Evolutionary conservation across 1,139 yeast genomes (phyloP), one percentile per base, ranked within the genome.

Genomic region (Blastobotrys proliferans): DNA sequence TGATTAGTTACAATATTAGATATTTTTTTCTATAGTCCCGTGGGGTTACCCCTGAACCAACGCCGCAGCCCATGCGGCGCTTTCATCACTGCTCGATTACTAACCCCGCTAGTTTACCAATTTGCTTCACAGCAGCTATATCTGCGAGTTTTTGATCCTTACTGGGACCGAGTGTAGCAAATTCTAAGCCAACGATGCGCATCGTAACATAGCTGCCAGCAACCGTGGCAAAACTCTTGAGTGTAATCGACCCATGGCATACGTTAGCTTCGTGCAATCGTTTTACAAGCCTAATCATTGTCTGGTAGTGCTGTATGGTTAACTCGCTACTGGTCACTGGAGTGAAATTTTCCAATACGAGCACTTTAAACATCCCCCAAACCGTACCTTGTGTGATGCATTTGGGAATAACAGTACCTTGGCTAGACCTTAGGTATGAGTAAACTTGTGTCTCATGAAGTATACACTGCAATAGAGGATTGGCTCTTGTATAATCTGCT

Each of bases 331-430:
- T 13, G 16, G 29, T 10, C 17, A 38, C 14, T 9, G 21, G 3
- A 8, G 21, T 18, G 18, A 38, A 38, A n/a, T 31, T 11, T 18
- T 38, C 41, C 14, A 38, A 22, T 14, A 30, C 35, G 13, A 38
- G 21, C 14, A 38, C 35, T 18, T 25, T 30, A n/a, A 38, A 38
- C 10, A 38, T 14, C 4, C 41, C 41, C 41, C 41, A 38, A 18
- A 38, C 21, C 9, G 35, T 22, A 5, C 41, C 41, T 6, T 17
- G 26, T 14, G 21, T 9, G 6, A 38, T 16, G 16, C 34, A 16
- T 4, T 17, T 28, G 8, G 41, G 35, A n/a, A 31, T 24, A 6
- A 30, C 8, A 8, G 10, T 25, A 10, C 41, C 41, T 24, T 38
- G 41, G 8, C 30, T 29, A n/a, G 17, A 9, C 9, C 10, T 17